These are phyloP conservation scores for Solanum dulcamara DNA, from an alignment of 257 asterid species.

Conservation along the genomic window DNA sequence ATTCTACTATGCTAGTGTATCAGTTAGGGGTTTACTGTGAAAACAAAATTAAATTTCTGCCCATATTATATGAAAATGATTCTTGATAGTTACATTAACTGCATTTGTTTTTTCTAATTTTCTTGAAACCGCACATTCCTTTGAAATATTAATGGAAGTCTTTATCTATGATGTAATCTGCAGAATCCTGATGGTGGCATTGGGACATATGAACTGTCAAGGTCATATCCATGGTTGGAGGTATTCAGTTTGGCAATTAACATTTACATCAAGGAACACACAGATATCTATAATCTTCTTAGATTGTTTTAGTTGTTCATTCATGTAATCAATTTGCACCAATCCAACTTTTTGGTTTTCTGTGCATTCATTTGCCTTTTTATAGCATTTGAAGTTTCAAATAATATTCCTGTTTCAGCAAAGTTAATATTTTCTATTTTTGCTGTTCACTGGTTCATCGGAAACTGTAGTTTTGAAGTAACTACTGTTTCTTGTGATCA, in stretches of 20 bases:
- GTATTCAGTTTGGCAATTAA: slow-evolving; percentile 18
- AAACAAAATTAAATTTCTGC: not conserved
- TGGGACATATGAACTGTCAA: slow-evolving; percentile 89
- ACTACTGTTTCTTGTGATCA: not conserved
- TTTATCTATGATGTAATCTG: slow-evolving; percentile 1
- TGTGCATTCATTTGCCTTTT: not conserved
- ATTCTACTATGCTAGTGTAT: not conserved
- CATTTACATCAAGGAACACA: not conserved
- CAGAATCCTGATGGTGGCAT: slow-evolving; percentile 79
- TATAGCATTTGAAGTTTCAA: not conserved
- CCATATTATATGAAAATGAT: not conserved
- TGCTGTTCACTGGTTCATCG: not conserved
- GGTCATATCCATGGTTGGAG: slow-evolving; percentile 98
- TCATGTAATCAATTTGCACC: not conserved
- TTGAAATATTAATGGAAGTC: not conserved
- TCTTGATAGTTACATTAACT: not conserved
- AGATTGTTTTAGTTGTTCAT: not conserved
- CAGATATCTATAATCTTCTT: not conserved
- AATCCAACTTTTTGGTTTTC: not conserved
- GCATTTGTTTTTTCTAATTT: not conserved
- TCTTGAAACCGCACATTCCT: not conserved
- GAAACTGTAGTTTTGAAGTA: too few relatives aligned
- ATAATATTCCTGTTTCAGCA: not conserved
- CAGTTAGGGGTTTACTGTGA: not conserved
- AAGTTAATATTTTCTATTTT: not conserved